These are phyloP conservation scores for Cadophora gregata DNA, from an alignment of 2,329 filamentous ascomycete species.

Conservation along the genomic window DNA sequence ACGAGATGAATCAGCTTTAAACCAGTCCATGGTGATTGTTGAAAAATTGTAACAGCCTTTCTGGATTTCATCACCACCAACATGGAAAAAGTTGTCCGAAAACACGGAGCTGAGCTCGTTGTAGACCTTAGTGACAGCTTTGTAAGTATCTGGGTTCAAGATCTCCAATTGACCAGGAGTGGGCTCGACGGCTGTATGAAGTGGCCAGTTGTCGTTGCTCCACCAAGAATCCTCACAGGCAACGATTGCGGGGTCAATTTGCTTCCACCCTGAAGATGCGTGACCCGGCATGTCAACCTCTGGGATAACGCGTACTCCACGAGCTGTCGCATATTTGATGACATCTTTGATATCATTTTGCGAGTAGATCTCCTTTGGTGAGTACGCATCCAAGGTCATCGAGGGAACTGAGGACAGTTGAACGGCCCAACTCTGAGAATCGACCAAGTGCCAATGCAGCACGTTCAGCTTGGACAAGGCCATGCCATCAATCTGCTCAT, in stretches of 20 bases:
- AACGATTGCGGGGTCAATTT: slow-evolving; percentile 69
- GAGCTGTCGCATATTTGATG: slow-evolving; percentile 70
- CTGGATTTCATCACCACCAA: slow-evolving; percentile 79
- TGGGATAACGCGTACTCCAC: slow-evolving; percentile 72
- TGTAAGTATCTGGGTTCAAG: slow-evolving; percentile 73
- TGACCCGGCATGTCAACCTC: slow-evolving; percentile 84
- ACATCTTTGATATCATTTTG: slow-evolving; percentile 67
- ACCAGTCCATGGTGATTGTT: slow-evolving; percentile 55
- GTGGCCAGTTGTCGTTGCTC: slow-evolving; percentile 62
- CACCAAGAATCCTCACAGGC: slow-evolving; percentile 64
- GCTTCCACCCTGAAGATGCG: slow-evolving; percentile 64
- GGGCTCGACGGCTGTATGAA: slow-evolving; percentile 69
- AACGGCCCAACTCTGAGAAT: slow-evolving; percentile 83
- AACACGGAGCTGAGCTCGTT: slow-evolving; percentile 74
- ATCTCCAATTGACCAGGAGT: slow-evolving; percentile 66
- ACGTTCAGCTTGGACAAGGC: slow-evolving; percentile 82
- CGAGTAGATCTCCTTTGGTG: slow-evolving; percentile 68
- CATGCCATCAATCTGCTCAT: slow-evolving; percentile 76
- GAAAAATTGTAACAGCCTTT: slow-evolving; percentile 64
- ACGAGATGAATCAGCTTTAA: slow-evolving; percentile 74
- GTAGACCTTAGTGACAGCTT: slow-evolving; percentile 61
- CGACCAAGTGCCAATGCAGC: slow-evolving; percentile 79
- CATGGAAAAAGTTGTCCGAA: slow-evolving; percentile 79
- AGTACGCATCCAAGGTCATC: slow-evolving; percentile 77
- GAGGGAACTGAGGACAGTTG: slow-evolving; percentile 76